Base-by-base conservation (phyloP, 257 asterid genomes). In the Penstemon newberryi region DNA sequence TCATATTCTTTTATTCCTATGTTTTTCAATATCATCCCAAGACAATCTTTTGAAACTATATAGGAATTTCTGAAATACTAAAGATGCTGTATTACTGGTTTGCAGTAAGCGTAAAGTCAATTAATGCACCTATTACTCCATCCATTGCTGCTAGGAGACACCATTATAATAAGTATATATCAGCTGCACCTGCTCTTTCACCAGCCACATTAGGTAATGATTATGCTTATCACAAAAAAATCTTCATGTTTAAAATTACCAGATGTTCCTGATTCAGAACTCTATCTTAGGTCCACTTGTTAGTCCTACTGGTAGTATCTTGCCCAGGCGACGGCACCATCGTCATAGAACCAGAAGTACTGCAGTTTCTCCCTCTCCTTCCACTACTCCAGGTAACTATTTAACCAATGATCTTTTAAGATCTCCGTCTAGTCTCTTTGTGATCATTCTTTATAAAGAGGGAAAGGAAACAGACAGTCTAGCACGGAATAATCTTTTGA, bases 341-440 rank as follows among this genome's bases (percentile, higher is more conserved):
- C 82, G 56, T 66, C 91, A 49, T 59, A 80, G 74, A 69, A 51
- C 45, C 62, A 82, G 77, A 73, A 69, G 69, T 53, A 89, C 5
- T 61, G 79, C 79, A 56, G 67, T 80, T 76, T 84, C 99, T 72
- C 97, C 97, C 52, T 76, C 96, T 77, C 96, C 95, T 41, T 77
- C 90, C 18, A 64, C 82, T 70, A 67, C 81, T 75, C 80, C 86
- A 59, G 97, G 99, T 90, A 85, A 58, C 73, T 8, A 68, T 77
- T 55, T 65, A 60, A 66, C 36, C n/a, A 5, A 36, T 10, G 65
- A 66, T 67, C 65, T 65, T 44, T 67, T 63, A 45, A 58, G 15
- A 39, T 60, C 54, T 40, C 46, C 8, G 12, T 45, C 70, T 18
- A 19, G 55, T 9, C 42, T 65, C 38, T n/a, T 8, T 50, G 52